phyloP scores from a whole-genome alignment of 768 basidiomycete genomes.

The Chalciporus sphaerocephalus region DNA sequence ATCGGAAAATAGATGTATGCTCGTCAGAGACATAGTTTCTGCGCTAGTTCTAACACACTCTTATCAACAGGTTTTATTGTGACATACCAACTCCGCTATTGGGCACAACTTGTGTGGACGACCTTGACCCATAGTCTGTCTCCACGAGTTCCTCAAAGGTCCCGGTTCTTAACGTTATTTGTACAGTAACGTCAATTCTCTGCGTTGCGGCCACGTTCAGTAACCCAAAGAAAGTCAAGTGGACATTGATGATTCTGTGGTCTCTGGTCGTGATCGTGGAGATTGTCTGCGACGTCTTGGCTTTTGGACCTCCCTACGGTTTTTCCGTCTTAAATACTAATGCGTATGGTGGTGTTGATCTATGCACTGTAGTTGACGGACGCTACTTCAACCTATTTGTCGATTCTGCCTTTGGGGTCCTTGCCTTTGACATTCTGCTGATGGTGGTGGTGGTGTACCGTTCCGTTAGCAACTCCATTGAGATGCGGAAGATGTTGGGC shows the following conservation, averaged over 20 bases:
- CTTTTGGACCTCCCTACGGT: conserved; percentile 1
- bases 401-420: conserved; percentile 4
- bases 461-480: conserved; percentile 4
- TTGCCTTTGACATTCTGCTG: conserved; percentile 8
- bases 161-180: background rate
- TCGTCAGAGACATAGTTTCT: too few relatives aligned
- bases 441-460: conserved; percentile 6
- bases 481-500: conserved; percentile 2
- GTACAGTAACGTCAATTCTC: conserved; percentile 13
- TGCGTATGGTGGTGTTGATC: background rate
- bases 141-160: too few relatives aligned
- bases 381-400: background rate
- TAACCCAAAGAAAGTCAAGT: background rate
- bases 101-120: background rate
- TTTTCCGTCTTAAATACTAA: background rate
- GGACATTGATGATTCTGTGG: conserved; percentile 2
- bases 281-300: background rate
- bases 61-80: too few relatives aligned
- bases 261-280: background rate
- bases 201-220: conserved; percentile 14
- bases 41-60: too few relatives aligned
- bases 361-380: background rate
- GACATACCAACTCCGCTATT: background rate
- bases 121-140: conserved; percentile 5
- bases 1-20: too few relatives aligned